Conservation (phyloP, 2,329 filamentous ascomycete species). For the Cladobotryum protrusum region DNA sequence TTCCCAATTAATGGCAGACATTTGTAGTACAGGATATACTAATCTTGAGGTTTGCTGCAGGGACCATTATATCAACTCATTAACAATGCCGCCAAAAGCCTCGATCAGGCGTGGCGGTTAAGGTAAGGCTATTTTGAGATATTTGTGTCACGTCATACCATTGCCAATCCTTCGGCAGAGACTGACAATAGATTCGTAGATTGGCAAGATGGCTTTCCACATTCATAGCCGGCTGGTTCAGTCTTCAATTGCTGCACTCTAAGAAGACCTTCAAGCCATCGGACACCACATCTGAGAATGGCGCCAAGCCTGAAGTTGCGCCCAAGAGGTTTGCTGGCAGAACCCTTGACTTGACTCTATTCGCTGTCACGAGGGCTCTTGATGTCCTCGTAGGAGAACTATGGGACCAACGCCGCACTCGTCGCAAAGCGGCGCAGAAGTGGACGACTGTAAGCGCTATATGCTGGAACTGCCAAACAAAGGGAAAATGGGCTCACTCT, state of each 20-base stretch:
- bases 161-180: constrained; percentile 3
- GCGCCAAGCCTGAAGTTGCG: constrained; percentile 18
- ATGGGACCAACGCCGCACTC: constrained; percentile 49
- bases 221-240: constrained; percentile 53
- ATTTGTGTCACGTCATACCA: neutral
- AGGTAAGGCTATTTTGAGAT: constrained; percentile 20
- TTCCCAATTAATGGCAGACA: neutral
- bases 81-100: constrained; percentile 18
- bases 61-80: constrained; percentile 26
- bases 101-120: constrained; percentile 20
- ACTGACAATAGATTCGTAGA: constrained; percentile 27
- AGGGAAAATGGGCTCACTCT: neutral
- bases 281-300: constrained; percentile 29
- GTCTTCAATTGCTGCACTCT: constrained; percentile 52
- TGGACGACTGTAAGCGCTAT: constrained; percentile 40
- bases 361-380: constrained; percentile 63
- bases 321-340: constrained; percentile 51
- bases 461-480: neutral
- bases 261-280: constrained; percentile 41
- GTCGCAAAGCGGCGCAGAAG: constrained; percentile 37
- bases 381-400: constrained; percentile 63
- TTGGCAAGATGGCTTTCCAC: constrained; percentile 52
- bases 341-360: constrained; percentile 78
- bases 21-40: neutral
- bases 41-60: constrained; percentile 14